These are phyloP conservation scores for Mollisia scopiformis DNA, from an alignment of 2,329 filamentous ascomycete genomes.

Conservation along the genomic window DNA sequence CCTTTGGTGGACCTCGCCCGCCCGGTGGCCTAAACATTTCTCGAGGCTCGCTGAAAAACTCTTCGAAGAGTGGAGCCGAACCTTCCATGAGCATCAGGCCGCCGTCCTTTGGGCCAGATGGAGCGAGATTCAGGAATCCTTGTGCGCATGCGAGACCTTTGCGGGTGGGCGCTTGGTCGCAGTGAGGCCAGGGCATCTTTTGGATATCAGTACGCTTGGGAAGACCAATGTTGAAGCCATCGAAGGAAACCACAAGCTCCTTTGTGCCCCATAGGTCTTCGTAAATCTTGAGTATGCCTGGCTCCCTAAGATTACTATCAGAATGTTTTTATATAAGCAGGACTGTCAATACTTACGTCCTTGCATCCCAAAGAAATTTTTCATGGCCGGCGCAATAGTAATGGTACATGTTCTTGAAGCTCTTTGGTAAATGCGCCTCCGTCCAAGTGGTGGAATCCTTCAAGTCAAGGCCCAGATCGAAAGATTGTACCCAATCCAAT, in stretches of 20 bases:
- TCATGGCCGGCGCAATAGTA: conserved; percentile 42
- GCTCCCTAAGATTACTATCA: conserved; percentile 30
- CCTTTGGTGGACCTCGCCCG: conserved; percentile 2
- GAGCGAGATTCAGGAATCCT: conserved; percentile 44
- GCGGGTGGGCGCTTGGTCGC: conserved; percentile 41
- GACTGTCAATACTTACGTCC: conserved; percentile 16
- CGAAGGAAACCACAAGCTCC: conserved; percentile 48
- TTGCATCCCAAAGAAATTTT: conserved; percentile 41
- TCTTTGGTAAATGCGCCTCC: conserved; percentile 37
- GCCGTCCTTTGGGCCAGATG: conserved; percentile 36
- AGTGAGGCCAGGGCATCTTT: conserved; percentile 39
- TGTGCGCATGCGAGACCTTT: conserved; percentile 46
- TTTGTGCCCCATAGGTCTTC: conserved; percentile 36
- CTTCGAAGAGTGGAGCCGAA: conserved; percentile 29
- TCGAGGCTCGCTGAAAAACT: conserved; percentile 26
- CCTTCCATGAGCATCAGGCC: conserved; percentile 37
- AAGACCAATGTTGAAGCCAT: conserved; percentile 45
- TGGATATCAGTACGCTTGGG: conserved; percentile 25
- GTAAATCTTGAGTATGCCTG: conserved; percentile 41
- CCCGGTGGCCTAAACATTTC: background rate
- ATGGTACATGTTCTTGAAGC: conserved; percentile 40
- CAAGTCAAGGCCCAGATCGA: conserved; percentile 17
- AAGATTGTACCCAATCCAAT: conserved; percentile 12
- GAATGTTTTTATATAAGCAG: background rate
- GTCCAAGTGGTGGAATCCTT: conserved; percentile 36